Conservation (phyloP, 805 yeast genomes). For the Pichia cephalocereana region DNA sequence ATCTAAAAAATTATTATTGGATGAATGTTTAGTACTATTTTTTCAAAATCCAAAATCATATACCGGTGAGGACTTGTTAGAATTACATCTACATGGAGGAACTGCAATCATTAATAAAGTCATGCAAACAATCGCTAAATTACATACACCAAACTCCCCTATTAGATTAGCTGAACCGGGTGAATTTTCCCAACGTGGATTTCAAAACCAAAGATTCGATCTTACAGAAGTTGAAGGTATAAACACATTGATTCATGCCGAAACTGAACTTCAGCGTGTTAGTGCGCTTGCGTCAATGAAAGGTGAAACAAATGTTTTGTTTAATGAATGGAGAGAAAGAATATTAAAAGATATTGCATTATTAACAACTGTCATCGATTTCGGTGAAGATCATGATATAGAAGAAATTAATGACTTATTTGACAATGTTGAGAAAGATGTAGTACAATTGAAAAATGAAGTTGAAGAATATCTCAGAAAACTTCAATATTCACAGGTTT, state of each 20-base stretch:
- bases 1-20: conserved; percentile 38
- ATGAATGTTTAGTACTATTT: conserved; percentile 64
- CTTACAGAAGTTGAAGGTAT: conserved; percentile 88
- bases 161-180: conserved; percentile 88
- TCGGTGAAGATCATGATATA: conserved; percentile 87
- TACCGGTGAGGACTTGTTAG: conserved; percentile 89
- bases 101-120: conserved; percentile 71
- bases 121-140: conserved; percentile 44
- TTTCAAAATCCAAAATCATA: conserved; percentile 71
- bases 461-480: conserved; percentile 35
- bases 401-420: conserved; percentile 53
- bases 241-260: conserved; percentile 82
- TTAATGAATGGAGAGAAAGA: conserved; percentile 55
- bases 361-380: conserved; percentile 83
- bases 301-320: conserved; percentile 52
- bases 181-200: conserved; percentile 83
- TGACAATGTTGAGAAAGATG: conserved; percentile 35
- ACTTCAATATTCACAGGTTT: conserved; percentile 49
- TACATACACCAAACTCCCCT: conserved; percentile 38
- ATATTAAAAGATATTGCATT: conserved; percentile 62
- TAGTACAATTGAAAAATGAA: conserved; percentile 34
- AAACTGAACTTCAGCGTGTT: conserved; percentile 78
- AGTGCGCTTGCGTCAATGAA: conserved; percentile 67
- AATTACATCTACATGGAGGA: conserved; percentile 93
- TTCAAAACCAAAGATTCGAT: conserved; percentile 74